Evolutionary conservation across 1,284 basidiomycete species (phyloP), one percentile per base, ranked within the genome.

Genomic region (Ganoderma meredithae): DNA sequence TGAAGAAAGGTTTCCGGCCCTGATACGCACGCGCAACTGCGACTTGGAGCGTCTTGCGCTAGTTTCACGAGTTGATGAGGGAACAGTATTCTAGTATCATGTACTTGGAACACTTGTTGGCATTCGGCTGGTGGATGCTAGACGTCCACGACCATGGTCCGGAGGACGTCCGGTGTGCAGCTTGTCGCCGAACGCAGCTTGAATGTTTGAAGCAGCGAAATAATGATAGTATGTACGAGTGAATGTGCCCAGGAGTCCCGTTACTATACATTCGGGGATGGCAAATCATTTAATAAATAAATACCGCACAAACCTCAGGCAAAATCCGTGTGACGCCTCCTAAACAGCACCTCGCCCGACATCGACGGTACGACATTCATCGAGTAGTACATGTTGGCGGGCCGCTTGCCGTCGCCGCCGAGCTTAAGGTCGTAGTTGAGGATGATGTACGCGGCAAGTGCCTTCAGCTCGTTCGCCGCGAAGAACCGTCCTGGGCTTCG

Each of bases 341-440:
- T 69, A 47, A 69, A 72, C 55, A 70, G 36, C 5, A 70, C 53
- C 40, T 62, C 47, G 8, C 60, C 69, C 13, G 52, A 60, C 17
- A 53, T 61, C 15, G 55, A 60, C 1, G 69, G 71, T 3, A 64
- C 19, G 8, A 65, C 61, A 25, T 60, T 55, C 3, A 31, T 31
- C 27, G 27, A 31, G 58, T 41, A 65, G 47, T 62, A 67, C 4
- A 65, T n/a, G 43, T 69, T 67, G 13, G 56, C 60, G 6, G 79
- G 80, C 19, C 76, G 72, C 22, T 73, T 66, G 7, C 75, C 75
- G 19, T 76, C 79, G 1, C 76, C 75, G 62, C 76, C 77, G 31
- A 84, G 70, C 73, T 83, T 84, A 39, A 86, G 69, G 65, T 86
- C 85, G 71, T 86, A 86, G 60, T 80, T 81, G 40, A 83, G 40